Base-by-base conservation (phyloP, 163 green algal genomes). In the Prototheca cutis region DNA sequence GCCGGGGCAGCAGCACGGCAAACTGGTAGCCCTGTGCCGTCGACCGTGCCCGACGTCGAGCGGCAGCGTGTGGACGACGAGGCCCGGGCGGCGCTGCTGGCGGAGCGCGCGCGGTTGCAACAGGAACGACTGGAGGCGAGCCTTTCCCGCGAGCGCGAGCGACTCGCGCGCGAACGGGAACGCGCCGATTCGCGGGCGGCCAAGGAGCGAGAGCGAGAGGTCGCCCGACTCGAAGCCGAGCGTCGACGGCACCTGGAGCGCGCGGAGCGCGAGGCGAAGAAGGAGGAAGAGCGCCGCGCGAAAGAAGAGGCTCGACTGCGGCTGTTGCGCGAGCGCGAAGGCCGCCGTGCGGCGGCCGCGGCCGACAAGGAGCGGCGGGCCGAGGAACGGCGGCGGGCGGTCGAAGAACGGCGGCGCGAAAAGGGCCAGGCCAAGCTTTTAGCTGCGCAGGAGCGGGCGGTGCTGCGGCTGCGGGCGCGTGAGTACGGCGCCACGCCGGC, bases 401-500 rank as follows among this genome's bases (percentile, higher is more conserved):
- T 45, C 48, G 65, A 76, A 33, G 55, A 70, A 31, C 60, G 40
- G 23, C 55, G 30, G 53, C 85, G 78, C 54, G 84, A 89, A 58
- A 86, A 83, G 67, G 83, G 89, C 61, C 47, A 76, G 42, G 33
- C 70, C 5, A 79, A 77, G 48, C 78, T 76, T 21, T 54, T 89
- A 30, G 34, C 53, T 28, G 48, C 62, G 36, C 78, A 90, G 63
- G 77, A 85, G 67, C 69, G 74, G 33, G 56, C 68, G 52, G 58
- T 66, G 28, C 59, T 71, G 48, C 61, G 76, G 49, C 52, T 73
- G 55, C 54, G 67, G 24, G 23, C 61, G 36, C 54, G 72, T 39
- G 74, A 73, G 21, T 61, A 49, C 4, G 25, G 34, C 6, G 45
- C 47, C 2, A 76, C 72, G 3, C 79, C 77, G 5, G 76, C 76